Evolutionary conservation across 305 asterid species (phyloP), one percentile per base, ranked within the genome.

Genomic region (Fraxinus xanthoxyloides): DNA sequence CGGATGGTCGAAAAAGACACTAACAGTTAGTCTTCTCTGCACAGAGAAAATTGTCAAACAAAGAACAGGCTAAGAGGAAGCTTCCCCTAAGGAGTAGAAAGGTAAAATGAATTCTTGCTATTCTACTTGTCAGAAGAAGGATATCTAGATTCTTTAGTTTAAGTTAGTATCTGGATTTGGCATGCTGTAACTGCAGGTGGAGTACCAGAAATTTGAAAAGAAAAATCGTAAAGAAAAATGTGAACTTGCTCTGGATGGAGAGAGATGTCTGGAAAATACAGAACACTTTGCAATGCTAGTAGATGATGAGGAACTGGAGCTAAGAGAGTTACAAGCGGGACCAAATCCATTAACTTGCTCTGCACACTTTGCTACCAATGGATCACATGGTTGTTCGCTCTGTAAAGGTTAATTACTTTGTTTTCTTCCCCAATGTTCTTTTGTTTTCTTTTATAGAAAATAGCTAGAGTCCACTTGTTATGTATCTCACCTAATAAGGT

Each of bases 261-360:
- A 56, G 80, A 84, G 80, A 82, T 83, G 91, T 84, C 85, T 82
- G 72, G 94, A 92, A 82, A 84, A 84, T 83, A 74, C 61, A n/a
- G 90, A 90, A 75, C 87, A 81, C 63, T 88, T 87, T 79, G 85
- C 87, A 67, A 69, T 48, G 73, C 90, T 94, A 85, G 76, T 88
- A 80, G 99, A 95, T 87, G 99, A 95, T 79, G 99, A 95, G 89
- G 99, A 94, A 83, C 87, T 95, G 82, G 98, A 95, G 89, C 93
- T 95, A 78, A 87, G 89, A 88, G 98, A 95, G 85, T 81, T 91
- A 82, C 97, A 88, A 88, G 91, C 88, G 61, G 98, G 97, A 82
- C 91, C 97, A 36, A 94, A 89, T 85, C 91, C 98, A 23, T 81
- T 93, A 76, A 86, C 93, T 51, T 95, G 97, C 87, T 91, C 92